Evolutionary conservation across 352 stramenopile genomes (phyloP).

Genomic region (Globisporangium lucens): DNA sequence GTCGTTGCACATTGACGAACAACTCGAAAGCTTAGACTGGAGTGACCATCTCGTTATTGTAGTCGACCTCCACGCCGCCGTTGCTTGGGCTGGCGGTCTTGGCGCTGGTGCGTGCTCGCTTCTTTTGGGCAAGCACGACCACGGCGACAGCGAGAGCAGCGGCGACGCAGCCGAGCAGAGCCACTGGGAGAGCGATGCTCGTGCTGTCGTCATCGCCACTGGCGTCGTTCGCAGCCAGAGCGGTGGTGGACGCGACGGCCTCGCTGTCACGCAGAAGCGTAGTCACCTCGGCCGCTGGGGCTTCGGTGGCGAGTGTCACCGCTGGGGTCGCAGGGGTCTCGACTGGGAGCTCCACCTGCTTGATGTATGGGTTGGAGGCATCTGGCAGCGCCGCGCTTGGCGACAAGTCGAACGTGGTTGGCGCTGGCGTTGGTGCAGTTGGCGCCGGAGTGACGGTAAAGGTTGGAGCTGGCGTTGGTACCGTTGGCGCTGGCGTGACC

Average conservation of each 20-base stretch:
- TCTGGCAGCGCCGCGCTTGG: not conserved
- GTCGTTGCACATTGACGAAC: not conserved
- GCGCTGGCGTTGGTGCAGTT: conserved; percentile 2
- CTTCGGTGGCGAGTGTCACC: conserved; percentile 10
- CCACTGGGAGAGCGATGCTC: conserved; percentile 11
- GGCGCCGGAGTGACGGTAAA: not conserved
- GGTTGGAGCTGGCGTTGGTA: conserved; percentile 14
- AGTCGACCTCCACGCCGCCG: conserved; percentile 12
- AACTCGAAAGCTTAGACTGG: conserved; percentile 12
- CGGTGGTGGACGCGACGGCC: not conserved
- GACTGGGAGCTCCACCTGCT: conserved; percentile 14
- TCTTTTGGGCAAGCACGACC: conserved; percentile 18
- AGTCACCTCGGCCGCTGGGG: not conserved
- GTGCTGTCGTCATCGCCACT: not conserved
- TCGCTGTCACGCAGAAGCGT: conserved; percentile 15
- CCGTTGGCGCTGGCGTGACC: conserved; percentile 9
- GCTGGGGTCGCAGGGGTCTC: conserved; percentile 7
- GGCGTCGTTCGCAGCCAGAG: not conserved
- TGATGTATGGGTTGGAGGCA: conserved; percentile 14
- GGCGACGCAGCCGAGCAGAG: conserved; percentile 13
- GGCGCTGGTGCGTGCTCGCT: not conserved
- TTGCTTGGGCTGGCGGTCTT: conserved; percentile 6
- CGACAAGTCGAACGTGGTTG: not conserved
- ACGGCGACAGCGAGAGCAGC: conserved; percentile 17
- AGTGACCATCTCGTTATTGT: conserved; percentile 24